A percentile compares a stretch with the other conserved stretches of the same genome.
Evolutionary conservation across 2,329 filamentous ascomycete species (phyloP).

Genomic region (Fusarium xyrophilum): DNA sequence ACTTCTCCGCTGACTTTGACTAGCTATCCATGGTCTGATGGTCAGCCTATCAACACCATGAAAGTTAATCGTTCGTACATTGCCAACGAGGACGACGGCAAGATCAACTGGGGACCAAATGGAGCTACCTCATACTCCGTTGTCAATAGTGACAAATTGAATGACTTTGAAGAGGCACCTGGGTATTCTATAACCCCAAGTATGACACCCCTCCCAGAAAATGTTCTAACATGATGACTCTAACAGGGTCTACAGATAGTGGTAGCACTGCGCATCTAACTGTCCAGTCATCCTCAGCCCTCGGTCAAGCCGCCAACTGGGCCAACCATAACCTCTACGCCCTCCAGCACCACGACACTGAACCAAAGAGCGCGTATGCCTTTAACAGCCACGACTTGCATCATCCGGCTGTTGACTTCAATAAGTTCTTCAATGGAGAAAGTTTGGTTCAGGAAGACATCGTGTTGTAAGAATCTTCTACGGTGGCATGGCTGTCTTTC

Average conservation of each 20-base stretch:
- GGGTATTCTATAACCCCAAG: slow-evolving; percentile 47
- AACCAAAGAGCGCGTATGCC: slow-evolving; percentile 54
- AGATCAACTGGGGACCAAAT: slow-evolving; percentile 59
- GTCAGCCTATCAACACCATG: slow-evolving; percentile 58
- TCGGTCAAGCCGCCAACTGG: slow-evolving; percentile 56
- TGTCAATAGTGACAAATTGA: slow-evolving; percentile 58
- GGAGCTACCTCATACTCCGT: slow-evolving; percentile 55
- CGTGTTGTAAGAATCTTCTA: slow-evolving; percentile 3
- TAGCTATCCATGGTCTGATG: slow-evolving; percentile 55
- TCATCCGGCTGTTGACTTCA: slow-evolving; percentile 48
- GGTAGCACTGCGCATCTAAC: slow-evolving; percentile 51
- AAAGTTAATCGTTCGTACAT: slow-evolving; percentile 53
- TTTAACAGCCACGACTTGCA: slow-evolving; percentile 54
- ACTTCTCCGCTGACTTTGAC: background rate
- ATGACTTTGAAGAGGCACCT: slow-evolving; percentile 58
- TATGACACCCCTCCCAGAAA: background rate
- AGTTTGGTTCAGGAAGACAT: slow-evolving; percentile 24
- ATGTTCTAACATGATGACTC: background rate
- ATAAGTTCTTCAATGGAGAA: slow-evolving; percentile 21
- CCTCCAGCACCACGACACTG: slow-evolving; percentile 59
- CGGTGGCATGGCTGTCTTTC: fast-evolving
- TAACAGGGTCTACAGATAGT: slow-evolving; percentile 7
- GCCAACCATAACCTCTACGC: slow-evolving; percentile 60
- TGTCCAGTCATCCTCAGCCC: slow-evolving; percentile 55
- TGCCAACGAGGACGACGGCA: slow-evolving; percentile 51